Conservation (phyloP, 2,329 filamentous ascomycete genomes). For the Phaeosphaeria sp. region DNA sequence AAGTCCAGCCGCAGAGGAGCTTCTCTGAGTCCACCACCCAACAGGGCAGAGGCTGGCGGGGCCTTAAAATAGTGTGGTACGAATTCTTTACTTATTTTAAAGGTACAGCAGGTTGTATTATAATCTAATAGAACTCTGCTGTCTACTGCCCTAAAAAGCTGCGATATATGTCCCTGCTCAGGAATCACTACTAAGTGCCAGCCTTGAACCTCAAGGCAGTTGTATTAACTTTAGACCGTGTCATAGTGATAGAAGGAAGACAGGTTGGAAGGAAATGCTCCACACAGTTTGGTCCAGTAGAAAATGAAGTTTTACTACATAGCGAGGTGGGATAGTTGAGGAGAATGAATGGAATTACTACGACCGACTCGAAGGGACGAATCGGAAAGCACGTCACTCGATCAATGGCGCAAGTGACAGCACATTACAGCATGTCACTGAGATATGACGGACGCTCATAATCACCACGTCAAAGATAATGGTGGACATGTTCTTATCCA, state of each 20-base stretch:
- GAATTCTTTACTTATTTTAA: too few species aligned
- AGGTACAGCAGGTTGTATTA: too few species aligned
- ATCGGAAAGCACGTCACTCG: background rate
- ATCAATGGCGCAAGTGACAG: background rate
- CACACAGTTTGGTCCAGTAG: background rate
- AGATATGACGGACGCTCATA: too few species aligned
- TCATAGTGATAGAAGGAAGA: background rate
- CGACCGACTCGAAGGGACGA: background rate
- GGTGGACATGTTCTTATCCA: too few species aligned
- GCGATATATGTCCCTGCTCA: background rate
- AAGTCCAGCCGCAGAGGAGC: too few species aligned
- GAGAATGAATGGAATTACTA: too few species aligned
- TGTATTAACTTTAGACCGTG: background rate
- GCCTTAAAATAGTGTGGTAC: background rate
- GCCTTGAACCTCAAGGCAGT: background rate
- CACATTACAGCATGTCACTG: background rate
- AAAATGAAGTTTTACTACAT: too few species aligned
- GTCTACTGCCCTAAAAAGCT: background rate
- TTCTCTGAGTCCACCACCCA: too few species aligned
- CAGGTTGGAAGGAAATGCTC: background rate
- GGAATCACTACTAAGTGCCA: background rate
- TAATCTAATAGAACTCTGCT: background rate
- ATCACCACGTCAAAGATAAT: too few species aligned
- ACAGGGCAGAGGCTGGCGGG: background rate
- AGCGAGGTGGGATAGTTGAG: too few species aligned